Conservation (phyloP, 371 early-diverging fungal genomes). For the Apophysomyces sp. region DNA sequence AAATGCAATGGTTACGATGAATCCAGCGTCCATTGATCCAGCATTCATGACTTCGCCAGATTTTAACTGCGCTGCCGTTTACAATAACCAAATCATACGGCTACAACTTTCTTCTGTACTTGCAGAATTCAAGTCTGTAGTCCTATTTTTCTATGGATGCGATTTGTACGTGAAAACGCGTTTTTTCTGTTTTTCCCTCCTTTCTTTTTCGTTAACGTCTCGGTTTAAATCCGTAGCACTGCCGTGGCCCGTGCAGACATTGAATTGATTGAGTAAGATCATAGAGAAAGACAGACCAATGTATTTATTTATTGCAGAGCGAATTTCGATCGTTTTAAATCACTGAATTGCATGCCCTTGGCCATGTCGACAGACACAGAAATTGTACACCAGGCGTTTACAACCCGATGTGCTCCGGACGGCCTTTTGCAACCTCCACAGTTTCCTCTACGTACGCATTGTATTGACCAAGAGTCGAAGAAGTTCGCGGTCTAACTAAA, state of each 20-base stretch:
- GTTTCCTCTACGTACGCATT: constrained; percentile 27
- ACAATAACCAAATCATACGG: constrained; percentile 13
- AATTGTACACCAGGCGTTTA: constrained; percentile 19
- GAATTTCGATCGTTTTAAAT: constrained; percentile 14
- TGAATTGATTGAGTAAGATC: constrained; percentile 16
- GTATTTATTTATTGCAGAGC: constrained; percentile 6
- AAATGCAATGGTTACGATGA: constrained; percentile 1
- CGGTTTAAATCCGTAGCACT: constrained; percentile 8
- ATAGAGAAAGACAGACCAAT: not conserved
- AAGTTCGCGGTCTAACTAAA: not conserved
- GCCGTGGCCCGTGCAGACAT: constrained; percentile 13
- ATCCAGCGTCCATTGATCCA: constrained; percentile 13
- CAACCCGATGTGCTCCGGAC: constrained; percentile 6
- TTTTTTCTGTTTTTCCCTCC: not conserved
- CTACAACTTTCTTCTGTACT: constrained; percentile 1
- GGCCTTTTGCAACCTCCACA: not conserved
- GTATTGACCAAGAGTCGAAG: no score
- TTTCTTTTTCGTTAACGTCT: not conserved
- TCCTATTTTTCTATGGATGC: constrained; percentile 30
- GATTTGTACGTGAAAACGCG: constrained; percentile 24
- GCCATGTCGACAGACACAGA: constrained; percentile 32
- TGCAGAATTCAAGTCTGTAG: constrained; percentile 8
- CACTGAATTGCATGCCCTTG: constrained; percentile 15
- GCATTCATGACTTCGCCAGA: constrained; percentile 21
- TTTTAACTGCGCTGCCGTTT: constrained; percentile 21